These are phyloP conservation scores for Guillardia theta DNA, from an alignment of 78 protist species.

Conservation along the genomic window DNA sequence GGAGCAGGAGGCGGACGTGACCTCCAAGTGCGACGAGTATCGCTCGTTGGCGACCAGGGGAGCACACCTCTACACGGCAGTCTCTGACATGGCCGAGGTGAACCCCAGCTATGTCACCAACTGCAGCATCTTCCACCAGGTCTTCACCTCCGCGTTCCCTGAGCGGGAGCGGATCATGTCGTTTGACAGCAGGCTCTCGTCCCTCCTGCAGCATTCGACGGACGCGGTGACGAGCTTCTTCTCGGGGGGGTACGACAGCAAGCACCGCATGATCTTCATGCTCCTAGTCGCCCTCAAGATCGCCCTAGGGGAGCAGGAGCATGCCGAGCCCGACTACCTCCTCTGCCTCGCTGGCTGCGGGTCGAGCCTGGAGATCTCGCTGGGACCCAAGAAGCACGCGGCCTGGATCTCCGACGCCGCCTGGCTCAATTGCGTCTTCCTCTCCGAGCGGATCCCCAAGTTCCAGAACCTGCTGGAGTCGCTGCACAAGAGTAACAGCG, in stretches of 20 bases:
- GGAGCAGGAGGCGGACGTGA: conserved; percentile 48
- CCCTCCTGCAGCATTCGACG: background rate
- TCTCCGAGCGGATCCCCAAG: background rate
- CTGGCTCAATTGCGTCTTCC: conserved; percentile 70
- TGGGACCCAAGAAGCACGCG: conserved; percentile 41
- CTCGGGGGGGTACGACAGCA: background rate
- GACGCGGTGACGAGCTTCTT: background rate
- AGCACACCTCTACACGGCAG: conserved; percentile 75
- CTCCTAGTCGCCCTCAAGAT: background rate
- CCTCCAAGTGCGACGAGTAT: background rate
- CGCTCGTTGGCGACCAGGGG: conserved; percentile 74
- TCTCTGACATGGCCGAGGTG: conserved; percentile 72
- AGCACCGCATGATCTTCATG: background rate
- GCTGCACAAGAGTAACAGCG: background rate
- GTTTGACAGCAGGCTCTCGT: background rate
- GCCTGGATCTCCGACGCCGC: conserved; percentile 72
- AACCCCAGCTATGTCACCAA: conserved; percentile 83
- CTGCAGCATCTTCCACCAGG: too few species aligned
- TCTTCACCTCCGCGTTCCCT: too few species aligned
- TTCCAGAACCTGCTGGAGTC: background rate
- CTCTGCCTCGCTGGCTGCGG: background rate
- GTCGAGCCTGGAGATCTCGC: conserved; percentile 42
- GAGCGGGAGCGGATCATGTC: background rate
- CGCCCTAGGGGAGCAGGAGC: background rate
- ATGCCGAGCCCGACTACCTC: background rate